These are phyloP conservation scores for Fusarium bactridioides DNA, from an alignment of 2,329 filamentous ascomycete species.

Conservation along the genomic window DNA sequence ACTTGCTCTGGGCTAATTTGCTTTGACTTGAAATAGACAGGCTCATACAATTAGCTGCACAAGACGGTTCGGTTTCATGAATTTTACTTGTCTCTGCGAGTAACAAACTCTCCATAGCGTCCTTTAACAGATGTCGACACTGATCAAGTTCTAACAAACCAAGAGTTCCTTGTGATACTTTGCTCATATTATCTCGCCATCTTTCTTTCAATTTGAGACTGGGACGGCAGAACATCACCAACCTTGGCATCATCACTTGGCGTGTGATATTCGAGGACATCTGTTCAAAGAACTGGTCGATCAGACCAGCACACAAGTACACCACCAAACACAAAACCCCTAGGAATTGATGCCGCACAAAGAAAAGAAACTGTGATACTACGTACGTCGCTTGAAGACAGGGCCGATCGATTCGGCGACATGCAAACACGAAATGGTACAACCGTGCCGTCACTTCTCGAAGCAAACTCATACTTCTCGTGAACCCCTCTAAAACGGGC, in stretches of 20 bases:
- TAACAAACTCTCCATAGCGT: no score
- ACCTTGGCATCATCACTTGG: background rate
- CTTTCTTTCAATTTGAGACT: background rate
- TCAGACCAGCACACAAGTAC: background rate
- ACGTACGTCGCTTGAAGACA: background rate
- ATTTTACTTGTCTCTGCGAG: background rate
- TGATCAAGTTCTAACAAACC: background rate
- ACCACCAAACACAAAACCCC: background rate
- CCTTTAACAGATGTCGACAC: background rate
- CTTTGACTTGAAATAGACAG: background rate
- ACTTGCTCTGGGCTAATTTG: background rate
- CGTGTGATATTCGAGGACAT: background rate
- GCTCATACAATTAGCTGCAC: background rate
- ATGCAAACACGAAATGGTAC: background rate
- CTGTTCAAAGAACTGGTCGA: background rate
- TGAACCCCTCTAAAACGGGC: slow-evolving; percentile 22
- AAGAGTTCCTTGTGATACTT: no score
- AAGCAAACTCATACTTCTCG: slow-evolving; percentile 17
- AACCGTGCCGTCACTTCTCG: slow-evolving; percentile 1
- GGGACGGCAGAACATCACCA: background rate
- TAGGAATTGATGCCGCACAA: background rate
- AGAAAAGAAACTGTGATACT: background rate
- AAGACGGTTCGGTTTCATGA: background rate
- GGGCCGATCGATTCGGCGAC: background rate
- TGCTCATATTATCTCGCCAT: background rate